A percentile compares a stretch with the other conserved stretches of the same genome.
Evolutionary conservation across 2,329 filamentous ascomycete species (phyloP).

Genomic region (Aschersonia sp.): DNA sequence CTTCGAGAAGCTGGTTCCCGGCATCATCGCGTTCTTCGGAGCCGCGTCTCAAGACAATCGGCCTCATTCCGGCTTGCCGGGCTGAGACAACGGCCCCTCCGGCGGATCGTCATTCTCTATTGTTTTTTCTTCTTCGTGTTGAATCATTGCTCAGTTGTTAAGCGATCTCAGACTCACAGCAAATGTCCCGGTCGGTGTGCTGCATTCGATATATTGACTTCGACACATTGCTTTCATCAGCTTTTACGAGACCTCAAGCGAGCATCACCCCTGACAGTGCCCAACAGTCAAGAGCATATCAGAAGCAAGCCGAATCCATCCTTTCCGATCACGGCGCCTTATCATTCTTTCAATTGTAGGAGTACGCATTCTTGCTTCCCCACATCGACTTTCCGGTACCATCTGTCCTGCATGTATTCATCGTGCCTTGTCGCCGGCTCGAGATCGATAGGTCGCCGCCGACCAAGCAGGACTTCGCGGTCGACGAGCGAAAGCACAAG

Average conservation of each 20-base stretch:
- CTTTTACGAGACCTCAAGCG: no score
- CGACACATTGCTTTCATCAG: no score
- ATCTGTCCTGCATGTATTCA: conserved; percentile 5
- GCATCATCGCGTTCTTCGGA: background rate
- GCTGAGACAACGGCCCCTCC: background rate
- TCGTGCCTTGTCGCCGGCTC: conserved; percentile 3
- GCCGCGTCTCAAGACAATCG: background rate
- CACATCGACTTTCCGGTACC: background rate
- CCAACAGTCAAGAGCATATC: no score
- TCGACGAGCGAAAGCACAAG: conserved; percentile 1
- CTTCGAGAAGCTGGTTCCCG: background rate
- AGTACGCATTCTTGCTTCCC: background rate
- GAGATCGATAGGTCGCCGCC: conserved; percentile 5
- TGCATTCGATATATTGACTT: no score
- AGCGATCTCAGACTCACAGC: no score
- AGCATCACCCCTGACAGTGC: no score
- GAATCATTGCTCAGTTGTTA: no score
- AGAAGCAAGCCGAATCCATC: no score
- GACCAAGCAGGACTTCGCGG: conserved; percentile 1
- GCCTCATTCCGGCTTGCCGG: background rate
- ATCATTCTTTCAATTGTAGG: background rate
- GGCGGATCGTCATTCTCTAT: background rate
- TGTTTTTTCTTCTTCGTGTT: background rate
- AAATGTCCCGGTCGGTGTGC: no score
- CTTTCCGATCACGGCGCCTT: no score